These are phyloP conservation scores for Phanerodontia chrysosporium DNA, from an alignment of 768 basidiomycete species.

Conservation along the genomic window DNA sequence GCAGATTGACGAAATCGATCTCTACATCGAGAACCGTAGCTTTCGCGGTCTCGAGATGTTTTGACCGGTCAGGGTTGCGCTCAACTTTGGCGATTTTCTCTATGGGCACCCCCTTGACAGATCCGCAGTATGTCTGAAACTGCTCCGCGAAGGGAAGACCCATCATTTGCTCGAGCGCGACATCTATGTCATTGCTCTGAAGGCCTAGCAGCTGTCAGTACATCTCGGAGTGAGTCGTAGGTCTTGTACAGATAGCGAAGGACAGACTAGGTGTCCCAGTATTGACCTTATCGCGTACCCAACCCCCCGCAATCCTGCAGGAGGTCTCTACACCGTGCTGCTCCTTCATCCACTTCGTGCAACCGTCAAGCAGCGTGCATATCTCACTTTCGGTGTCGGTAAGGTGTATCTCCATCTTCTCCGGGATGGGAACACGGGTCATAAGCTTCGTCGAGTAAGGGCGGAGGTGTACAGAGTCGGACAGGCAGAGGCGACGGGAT, in stretches of 20 bases:
- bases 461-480: neutral
- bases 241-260: too few species aligned
- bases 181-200: slow-evolving; percentile 88
- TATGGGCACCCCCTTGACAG: slow-evolving; percentile 45
- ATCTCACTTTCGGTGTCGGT: slow-evolving; percentile 66
- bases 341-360: slow-evolving; percentile 50
- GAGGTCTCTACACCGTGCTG: slow-evolving; percentile 51
- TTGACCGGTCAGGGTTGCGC: slow-evolving; percentile 94
- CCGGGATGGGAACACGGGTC: slow-evolving; percentile 14
- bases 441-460: neutral
- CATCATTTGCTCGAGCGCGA: slow-evolving; percentile 87
- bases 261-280: neutral
- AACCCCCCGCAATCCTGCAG: slow-evolving; percentile 94
- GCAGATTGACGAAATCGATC: slow-evolving; percentile 89
- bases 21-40: slow-evolving; percentile 77
- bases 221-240: too few species aligned
- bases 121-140: slow-evolving; percentile 60
- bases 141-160: slow-evolving; percentile 84
- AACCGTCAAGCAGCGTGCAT: slow-evolving; percentile 78
- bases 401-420: slow-evolving; percentile 44
- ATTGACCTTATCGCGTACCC: slow-evolving; percentile 96
- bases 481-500: neutral
- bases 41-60: slow-evolving; percentile 94
- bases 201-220: slow-evolving; percentile 74
- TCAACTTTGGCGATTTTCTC: slow-evolving; percentile 78